Evolutionary conservation across 352 stramenopile genomes (phyloP).

Genomic region (Pythium folliculosum): DNA sequence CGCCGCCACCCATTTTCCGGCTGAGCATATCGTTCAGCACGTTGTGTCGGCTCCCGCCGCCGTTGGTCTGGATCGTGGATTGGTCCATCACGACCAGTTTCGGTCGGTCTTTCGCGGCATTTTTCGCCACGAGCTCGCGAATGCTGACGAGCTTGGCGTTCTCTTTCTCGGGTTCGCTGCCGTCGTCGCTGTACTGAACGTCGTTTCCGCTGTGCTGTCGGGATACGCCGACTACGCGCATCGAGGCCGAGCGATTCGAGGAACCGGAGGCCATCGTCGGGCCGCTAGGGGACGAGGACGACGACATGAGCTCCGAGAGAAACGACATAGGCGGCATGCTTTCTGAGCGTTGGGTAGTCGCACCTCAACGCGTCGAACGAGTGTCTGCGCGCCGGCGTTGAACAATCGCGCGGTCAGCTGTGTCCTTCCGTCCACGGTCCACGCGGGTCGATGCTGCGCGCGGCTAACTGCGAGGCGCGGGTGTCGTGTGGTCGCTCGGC

Average conservation of each 20-base stretch:
- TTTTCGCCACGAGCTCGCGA: conserved; percentile 46
- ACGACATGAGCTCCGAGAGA: conserved; percentile 58
- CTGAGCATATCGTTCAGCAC: conserved; percentile 10
- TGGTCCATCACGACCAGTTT: conserved; percentile 35
- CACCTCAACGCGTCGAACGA: conserved; percentile 5
- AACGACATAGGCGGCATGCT: conserved; percentile 60
- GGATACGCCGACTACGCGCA: conserved; percentile 55
- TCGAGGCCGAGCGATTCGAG: not conserved
- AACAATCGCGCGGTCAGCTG: not conserved
- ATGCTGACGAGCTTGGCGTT: conserved; percentile 68
- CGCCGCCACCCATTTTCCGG: conserved; percentile 20
- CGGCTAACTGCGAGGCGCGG: not conserved
- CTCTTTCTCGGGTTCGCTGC: conserved; percentile 25
- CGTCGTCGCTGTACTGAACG: conserved; percentile 3
- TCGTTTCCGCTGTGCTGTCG: conserved; percentile 40
- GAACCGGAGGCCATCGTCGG: conserved; percentile 2
- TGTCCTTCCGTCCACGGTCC: not conserved
- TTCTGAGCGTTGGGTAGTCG: conserved; percentile 5
- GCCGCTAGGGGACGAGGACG: conserved; percentile 24
- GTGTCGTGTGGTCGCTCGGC: not conserved
- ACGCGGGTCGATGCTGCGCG: not conserved
- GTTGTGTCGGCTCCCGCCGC: conserved; percentile 18
- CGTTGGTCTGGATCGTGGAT: conserved; percentile 18
- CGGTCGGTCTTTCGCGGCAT: conserved; percentile 26
- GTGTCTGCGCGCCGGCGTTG: not conserved